These are phyloP conservation scores for Lentinus tigrinus DNA, from an alignment of 768 basidiomycete species.

Conservation along the genomic window DNA sequence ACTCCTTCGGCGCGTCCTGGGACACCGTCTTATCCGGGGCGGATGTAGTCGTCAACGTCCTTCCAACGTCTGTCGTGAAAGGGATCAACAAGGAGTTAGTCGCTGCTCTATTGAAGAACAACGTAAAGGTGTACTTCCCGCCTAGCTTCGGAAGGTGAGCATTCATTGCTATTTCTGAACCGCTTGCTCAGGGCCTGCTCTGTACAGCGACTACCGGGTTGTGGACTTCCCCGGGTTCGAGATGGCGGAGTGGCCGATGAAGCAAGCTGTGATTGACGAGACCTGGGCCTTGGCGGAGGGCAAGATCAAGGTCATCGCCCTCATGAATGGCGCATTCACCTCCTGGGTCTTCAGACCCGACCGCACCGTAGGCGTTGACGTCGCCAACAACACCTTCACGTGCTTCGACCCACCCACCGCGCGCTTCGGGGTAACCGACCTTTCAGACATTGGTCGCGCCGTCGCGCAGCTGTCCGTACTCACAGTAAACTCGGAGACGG, in stretches of 20 bases:
- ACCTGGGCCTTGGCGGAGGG: slow-evolving; percentile 1
- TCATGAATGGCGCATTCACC: slow-evolving; percentile 13
- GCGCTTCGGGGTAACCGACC: slow-evolving; percentile 11
- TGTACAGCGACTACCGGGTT: slow-evolving; percentile 16
- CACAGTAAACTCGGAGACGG: slow-evolving; percentile 10
- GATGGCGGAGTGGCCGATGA: slow-evolving; percentile 8
- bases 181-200: not conserved
- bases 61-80: not conserved
- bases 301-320: slow-evolving; percentile 14
- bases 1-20: slow-evolving; percentile 5
- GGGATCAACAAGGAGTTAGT: slow-evolving; percentile 7
- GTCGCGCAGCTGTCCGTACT: slow-evolving; percentile 20
- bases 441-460: slow-evolving; percentile 18
- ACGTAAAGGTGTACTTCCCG: slow-evolving; percentile 20
- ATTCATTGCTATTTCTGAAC: not conserved
- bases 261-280: slow-evolving; percentile 1
- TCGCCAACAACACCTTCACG: slow-evolving; percentile 15
- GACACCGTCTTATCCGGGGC: slow-evolving; percentile 11
- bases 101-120: not conserved
- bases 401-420: slow-evolving; percentile 14
- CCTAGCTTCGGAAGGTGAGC: slow-evolving; percentile 22
- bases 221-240: slow-evolving; percentile 20
- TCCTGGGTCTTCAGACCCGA: not conserved
- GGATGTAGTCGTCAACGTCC: slow-evolving; percentile 23
- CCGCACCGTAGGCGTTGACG: slow-evolving; percentile 23